Conservation (phyloP, 2,329 filamentous ascomycete genomes). For the Phialophora macrospora region DNA sequence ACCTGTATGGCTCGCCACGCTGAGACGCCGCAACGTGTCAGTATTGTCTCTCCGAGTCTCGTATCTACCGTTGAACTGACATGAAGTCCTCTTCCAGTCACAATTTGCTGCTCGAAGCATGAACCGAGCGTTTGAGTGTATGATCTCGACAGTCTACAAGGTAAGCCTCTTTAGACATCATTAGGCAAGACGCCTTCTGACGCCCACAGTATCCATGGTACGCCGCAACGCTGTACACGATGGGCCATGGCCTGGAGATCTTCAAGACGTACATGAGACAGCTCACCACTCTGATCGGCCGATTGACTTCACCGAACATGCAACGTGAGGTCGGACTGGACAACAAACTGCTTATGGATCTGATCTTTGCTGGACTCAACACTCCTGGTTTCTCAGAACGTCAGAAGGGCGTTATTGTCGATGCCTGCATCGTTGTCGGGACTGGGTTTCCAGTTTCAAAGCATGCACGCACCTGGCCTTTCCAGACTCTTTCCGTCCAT, state of each 20-base stretch:
- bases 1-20: constrained; percentile 54
- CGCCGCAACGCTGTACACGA: constrained; percentile 50
- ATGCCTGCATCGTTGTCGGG: constrained; percentile 14
- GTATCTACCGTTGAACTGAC: constrained; percentile 1
- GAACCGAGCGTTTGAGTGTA: constrained; percentile 59
- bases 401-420: constrained; percentile 40
- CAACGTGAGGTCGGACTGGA: constrained; percentile 47
- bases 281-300: constrained; percentile 72
- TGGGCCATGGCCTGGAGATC: constrained; percentile 54
- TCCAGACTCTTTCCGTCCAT: constrained; percentile 32
- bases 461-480: constrained; percentile 37
- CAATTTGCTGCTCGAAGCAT: constrained; percentile 56
- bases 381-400: constrained; percentile 53
- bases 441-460: constrained; percentile 22
- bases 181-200: constrained; percentile 16
- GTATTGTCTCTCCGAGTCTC: constrained; percentile 36
- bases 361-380: constrained; percentile 48
- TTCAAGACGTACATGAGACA: constrained; percentile 56
- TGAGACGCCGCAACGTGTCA: constrained; percentile 56
- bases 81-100: constrained; percentile 46
- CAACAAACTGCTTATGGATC: constrained; percentile 46
- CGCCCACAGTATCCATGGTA: constrained; percentile 57
- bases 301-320: constrained; percentile 46
- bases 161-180: constrained; percentile 39
- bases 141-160: constrained; percentile 59